A percentile compares a stretch with the other conserved stretches of the same genome.
phyloP scores from a whole-genome alignment of 768 basidiomycete genomes.

The Boletus insuetus region DNA sequence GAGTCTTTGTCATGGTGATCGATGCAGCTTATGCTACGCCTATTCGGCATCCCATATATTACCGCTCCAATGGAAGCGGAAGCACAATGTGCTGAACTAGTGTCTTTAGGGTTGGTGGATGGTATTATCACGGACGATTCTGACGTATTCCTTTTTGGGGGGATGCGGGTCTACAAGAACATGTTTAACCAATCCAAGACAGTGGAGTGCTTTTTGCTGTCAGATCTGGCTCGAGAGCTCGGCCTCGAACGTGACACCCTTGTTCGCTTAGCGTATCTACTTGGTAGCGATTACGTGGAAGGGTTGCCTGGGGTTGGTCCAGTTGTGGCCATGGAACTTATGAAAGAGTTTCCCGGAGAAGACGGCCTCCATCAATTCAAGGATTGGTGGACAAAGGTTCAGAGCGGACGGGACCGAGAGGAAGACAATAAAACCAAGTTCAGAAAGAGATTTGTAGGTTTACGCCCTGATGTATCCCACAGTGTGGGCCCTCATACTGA shows the following conservation, averaged over 20 bases:
- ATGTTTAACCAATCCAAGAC: constrained; percentile 99
- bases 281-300: constrained; percentile 96
- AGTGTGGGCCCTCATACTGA: constrained; percentile 7
- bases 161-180: constrained; percentile 93
- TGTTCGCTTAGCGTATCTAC: constrained; percentile 85
- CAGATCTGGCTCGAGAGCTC: constrained; percentile 84
- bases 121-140: constrained; percentile 99
- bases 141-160: constrained; percentile 98
- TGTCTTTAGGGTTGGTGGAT: constrained; percentile 82
- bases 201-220: constrained; percentile 88
- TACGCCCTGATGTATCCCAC: constrained; percentile 8
- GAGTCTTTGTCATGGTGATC: constrained; percentile 5
- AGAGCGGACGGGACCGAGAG: constrained; percentile 81
- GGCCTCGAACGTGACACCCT: constrained; percentile 84
- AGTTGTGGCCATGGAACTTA: constrained; percentile 92
- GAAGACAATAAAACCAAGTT: constrained; percentile 75
- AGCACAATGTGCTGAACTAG: constrained; percentile 94
- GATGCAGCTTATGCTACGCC: constrained; percentile 75
- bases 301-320: constrained; percentile 92
- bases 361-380: constrained; percentile 84
- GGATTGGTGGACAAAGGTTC: constrained; percentile 93
- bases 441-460: constrained; percentile 80
- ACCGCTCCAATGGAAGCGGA: constrained; percentile 99
- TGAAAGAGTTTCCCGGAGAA: constrained; percentile 89
- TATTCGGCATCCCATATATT: constrained; percentile 97